These are phyloP conservation scores for Durotheca rogersii DNA, from an alignment of 495 filamentous ascomycete genomes.

Conservation along the genomic window DNA sequence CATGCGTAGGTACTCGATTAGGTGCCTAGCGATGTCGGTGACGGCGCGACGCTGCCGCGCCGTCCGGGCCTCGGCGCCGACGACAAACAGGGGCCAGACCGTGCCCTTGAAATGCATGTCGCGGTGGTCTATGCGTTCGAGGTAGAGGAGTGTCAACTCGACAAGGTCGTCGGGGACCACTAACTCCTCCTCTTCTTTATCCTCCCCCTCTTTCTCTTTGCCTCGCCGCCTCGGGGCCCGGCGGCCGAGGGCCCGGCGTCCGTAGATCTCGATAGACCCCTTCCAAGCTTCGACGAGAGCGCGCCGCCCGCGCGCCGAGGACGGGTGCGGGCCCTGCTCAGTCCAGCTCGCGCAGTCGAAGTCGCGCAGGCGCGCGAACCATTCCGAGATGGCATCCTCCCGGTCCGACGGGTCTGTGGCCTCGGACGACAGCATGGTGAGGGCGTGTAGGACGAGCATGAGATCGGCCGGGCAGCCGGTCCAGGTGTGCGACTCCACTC, in stretches of 20 bases:
- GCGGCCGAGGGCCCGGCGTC: background rate
- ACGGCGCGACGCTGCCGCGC: slow-evolving; percentile 10
- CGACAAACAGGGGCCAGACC: slow-evolving; percentile 56
- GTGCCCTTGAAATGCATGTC: slow-evolving; percentile 50
- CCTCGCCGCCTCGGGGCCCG: background rate
- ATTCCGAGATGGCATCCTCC: background rate
- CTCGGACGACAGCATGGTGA: background rate
- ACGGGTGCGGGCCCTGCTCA: background rate
- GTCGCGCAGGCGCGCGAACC: background rate
- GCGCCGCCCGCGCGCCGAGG: no score
- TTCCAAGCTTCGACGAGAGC: background rate
- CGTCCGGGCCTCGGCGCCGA: slow-evolving; percentile 46
- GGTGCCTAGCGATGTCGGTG: background rate
- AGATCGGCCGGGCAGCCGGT: background rate
- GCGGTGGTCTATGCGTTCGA: slow-evolving; percentile 41
- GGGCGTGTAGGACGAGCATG: background rate
- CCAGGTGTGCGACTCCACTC: background rate
- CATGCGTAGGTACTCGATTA: background rate
- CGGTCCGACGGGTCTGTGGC: background rate
- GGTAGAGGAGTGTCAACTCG: slow-evolving; percentile 40
- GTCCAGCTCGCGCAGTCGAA: background rate
- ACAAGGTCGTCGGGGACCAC: slow-evolving; percentile 37
- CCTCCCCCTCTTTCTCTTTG: no score
- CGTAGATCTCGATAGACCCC: background rate
- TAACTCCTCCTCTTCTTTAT: no score